phyloP scores from a whole-genome alignment of 192 early-diverging fungal genomes.

The Backusella australiensis region DNA sequence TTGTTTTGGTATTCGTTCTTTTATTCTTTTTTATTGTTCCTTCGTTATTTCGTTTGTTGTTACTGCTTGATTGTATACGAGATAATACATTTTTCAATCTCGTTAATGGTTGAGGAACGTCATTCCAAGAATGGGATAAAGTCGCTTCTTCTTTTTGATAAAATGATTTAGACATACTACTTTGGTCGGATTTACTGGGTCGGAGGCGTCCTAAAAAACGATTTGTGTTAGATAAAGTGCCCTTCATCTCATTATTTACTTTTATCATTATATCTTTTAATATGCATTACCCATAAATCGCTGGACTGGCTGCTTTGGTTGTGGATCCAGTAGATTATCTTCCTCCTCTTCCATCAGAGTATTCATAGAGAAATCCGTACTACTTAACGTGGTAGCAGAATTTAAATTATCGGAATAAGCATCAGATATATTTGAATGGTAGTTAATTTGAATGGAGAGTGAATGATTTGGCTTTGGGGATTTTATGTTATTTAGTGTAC shows the following conservation, averaged over 20 bases:
- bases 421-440: not conserved
- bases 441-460: slow-evolving; percentile 1
- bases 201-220: not conserved
- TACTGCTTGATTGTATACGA: slow-evolving; percentile 1
- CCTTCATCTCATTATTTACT: not conserved
- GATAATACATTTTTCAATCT: not conserved
- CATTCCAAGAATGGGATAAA: slow-evolving; percentile 3
- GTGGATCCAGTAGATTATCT: not conserved
- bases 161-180: not conserved
- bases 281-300: not conserved
- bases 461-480: not conserved
- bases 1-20: not conserved
- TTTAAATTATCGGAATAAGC: not conserved
- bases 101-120: not conserved
- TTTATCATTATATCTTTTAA: not conserved
- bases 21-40: not conserved
- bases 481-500: not conserved
- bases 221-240: not conserved
- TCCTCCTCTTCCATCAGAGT: not conserved
- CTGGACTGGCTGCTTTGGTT: not conserved
- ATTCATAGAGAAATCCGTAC: not conserved
- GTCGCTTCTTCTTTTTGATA: not conserved
- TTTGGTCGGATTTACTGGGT: slow-evolving; percentile 9
- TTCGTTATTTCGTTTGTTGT: not conserved
- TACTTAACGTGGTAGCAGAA: not conserved